A percentile compares a stretch with the other conserved stretches of the same genome.
phyloP scores from a whole-genome alignment of 2,329 filamentous ascomycete genomes.

The Alternaria infectoria region DNA sequence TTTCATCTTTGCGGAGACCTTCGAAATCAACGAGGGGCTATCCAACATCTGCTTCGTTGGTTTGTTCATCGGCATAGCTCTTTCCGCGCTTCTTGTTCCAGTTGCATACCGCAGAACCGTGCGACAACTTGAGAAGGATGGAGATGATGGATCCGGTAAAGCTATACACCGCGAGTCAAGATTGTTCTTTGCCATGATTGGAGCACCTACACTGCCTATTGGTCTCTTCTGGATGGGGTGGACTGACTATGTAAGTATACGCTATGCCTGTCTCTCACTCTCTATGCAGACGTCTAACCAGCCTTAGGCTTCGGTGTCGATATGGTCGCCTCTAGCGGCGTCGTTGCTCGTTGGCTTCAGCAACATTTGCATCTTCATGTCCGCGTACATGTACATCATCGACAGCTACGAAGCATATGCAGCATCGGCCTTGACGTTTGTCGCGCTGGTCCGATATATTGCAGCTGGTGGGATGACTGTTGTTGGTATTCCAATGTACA shows the following conservation, averaged over 20 bases:
- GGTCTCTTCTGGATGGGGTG: slow-evolving; percentile 66
- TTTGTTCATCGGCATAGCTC: slow-evolving; percentile 53
- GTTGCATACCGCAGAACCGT: slow-evolving; percentile 46
- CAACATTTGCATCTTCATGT: slow-evolving; percentile 49
- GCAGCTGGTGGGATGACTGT: slow-evolving; percentile 51
- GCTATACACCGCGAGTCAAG: slow-evolving; percentile 60
- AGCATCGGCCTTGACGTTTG: slow-evolving; percentile 54
- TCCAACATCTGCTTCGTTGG: slow-evolving; percentile 57
- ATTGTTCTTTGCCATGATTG: slow-evolving; percentile 60
- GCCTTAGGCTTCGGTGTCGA: neutral
- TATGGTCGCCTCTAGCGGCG: slow-evolving; percentile 48
- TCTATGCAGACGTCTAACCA: neutral
- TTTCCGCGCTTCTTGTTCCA: slow-evolving; percentile 50
- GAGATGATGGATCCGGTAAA: slow-evolving; percentile 45
- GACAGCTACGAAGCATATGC: slow-evolving; percentile 63
- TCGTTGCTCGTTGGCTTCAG: slow-evolving; percentile 45
- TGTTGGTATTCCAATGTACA: slow-evolving; percentile 49
- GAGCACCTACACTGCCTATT: slow-evolving; percentile 58
- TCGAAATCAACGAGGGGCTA: slow-evolving; percentile 54
- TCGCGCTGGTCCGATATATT: slow-evolving; percentile 51
- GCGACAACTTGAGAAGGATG: slow-evolving; percentile 37
- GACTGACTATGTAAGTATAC: slow-evolving; percentile 50
- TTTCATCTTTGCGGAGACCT: slow-evolving; percentile 59
- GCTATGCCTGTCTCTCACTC: neutral
- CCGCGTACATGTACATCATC: slow-evolving; percentile 63